Percentiles rank a stretch among this genome's conserved stretches.
phyloP scores from a whole-genome alignment of 2,329 filamentous ascomycete species.

The Colletotrichum sp. region DNA sequence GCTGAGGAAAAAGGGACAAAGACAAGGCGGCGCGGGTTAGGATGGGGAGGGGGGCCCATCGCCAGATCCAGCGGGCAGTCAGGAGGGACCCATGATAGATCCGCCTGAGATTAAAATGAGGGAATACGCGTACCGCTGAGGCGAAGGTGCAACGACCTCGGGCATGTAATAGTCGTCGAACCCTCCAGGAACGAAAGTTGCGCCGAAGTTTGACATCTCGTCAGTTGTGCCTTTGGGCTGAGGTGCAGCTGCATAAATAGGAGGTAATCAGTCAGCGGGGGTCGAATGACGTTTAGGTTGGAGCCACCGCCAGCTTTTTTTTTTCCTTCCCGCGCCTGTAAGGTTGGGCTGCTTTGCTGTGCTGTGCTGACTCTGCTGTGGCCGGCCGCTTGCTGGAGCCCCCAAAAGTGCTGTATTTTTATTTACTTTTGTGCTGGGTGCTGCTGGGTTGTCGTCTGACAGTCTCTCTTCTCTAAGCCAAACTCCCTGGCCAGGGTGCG shows the following conservation, averaged over 20 bases:
- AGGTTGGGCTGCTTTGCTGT: background rate
- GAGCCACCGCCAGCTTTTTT: conserved; percentile 9
- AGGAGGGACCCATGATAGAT: conserved; percentile 14
- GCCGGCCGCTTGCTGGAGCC: background rate
- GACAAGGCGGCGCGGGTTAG: background rate
- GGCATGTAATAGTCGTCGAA: conserved; percentile 67
- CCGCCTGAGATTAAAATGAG: conserved; percentile 17
- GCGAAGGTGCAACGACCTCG: conserved; percentile 61
- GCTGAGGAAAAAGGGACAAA: conserved; percentile 5
- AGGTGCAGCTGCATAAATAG: conserved; percentile 34
- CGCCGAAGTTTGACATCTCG: conserved; percentile 54
- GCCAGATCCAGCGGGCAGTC: conserved; percentile 10
- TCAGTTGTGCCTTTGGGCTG: conserved; percentile 35
- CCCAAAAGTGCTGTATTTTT: background rate
- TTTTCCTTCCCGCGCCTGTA: background rate
- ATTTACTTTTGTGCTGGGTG: background rate
- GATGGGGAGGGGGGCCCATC: conserved; percentile 7
- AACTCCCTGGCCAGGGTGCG: background rate
- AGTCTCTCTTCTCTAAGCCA: background rate
- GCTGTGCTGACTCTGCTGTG: conserved; percentile 3
- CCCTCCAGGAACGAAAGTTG: conserved; percentile 64
- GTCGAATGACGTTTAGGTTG: conserved; percentile 23
- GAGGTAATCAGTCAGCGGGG: conserved; percentile 23
- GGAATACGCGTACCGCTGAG: conserved; percentile 55
- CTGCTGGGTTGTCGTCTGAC: conserved; percentile 2